phyloP scores from a whole-genome alignment of 1,284 basidiomycete species.

The Filobasidium uniguttulatum region DNA sequence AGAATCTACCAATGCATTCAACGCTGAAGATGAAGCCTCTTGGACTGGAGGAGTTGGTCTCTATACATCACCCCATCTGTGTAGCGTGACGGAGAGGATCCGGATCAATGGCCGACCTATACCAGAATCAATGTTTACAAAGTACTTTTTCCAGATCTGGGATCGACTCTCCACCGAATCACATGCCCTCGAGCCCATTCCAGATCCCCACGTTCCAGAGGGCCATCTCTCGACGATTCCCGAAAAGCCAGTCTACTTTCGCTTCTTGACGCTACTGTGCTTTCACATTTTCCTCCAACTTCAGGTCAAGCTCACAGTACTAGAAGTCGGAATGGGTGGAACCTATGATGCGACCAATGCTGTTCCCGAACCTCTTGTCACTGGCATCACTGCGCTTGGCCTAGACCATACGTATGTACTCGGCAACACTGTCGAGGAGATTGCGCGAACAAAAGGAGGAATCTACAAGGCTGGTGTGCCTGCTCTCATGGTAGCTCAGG shows the following conservation, averaged over 20 bases:
- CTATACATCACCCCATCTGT: constrained; percentile 93
- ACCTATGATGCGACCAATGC: constrained; percentile 93
- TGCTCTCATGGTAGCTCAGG: constrained; percentile 68
- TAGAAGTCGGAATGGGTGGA: constrained; percentile 96
- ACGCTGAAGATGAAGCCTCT: constrained; percentile 12
- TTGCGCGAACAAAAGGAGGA: constrained; percentile 90
- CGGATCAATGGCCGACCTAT: constrained; percentile 83
- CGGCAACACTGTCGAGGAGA: constrained; percentile 77
- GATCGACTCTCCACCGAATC: constrained; percentile 60
- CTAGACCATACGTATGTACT: constrained; percentile 87
- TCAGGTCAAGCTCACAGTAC: constrained; percentile 69
- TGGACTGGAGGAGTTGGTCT: constrained; percentile 34
- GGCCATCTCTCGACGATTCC: constrained; percentile 43
- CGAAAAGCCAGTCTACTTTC: constrained; percentile 80
- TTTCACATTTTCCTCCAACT: constrained; percentile 72
- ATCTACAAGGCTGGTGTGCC: constrained; percentile 87
- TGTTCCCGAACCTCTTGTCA: constrained; percentile 75
- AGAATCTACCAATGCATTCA: constrained; percentile 4
- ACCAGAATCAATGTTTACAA: constrained; percentile 73
- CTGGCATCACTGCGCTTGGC: constrained; percentile 80
- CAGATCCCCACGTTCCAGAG: constrained; percentile 13
- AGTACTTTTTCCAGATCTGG: constrained; percentile 96
- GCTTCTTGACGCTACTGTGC: constrained; percentile 81
- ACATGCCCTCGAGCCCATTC: not conserved
- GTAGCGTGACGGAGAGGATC: constrained; percentile 90